These are phyloP conservation scores for Epicoccum nigrum DNA, from an alignment of 2,329 filamentous ascomycete species.

Conservation along the genomic window DNA sequence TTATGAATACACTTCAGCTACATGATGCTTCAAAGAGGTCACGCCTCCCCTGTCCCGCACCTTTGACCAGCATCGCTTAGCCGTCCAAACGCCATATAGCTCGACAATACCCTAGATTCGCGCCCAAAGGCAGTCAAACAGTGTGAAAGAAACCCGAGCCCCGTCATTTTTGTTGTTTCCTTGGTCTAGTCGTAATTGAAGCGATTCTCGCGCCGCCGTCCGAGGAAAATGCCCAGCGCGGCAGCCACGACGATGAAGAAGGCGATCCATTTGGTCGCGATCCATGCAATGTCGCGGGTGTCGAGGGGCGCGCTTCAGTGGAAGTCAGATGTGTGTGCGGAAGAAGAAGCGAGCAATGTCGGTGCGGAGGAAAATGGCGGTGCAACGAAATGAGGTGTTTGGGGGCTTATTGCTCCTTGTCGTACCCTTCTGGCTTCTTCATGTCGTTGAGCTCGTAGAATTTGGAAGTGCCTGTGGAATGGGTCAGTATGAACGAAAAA, in stretches of 20 bases:
- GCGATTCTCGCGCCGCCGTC: constrained; percentile 11
- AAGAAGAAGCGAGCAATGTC: constrained; percentile 1
- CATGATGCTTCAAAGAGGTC: no score
- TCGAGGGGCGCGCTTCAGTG: constrained; percentile 15
- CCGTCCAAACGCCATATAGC: background rate
- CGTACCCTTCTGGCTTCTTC: constrained; percentile 83
- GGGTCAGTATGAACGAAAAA: constrained; percentile 18
- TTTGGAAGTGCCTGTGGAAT: constrained; percentile 77
- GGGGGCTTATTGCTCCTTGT: constrained; percentile 63
- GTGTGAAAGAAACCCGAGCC: no score
- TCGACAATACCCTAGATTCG: constrained; percentile 4
- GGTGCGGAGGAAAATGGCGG: constrained; percentile 5
- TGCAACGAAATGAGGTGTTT: constrained; percentile 4
- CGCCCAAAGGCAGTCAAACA: constrained; percentile 2
- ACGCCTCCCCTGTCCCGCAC: no score
- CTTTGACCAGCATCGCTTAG: no score
- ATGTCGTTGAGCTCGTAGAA: constrained; percentile 85
- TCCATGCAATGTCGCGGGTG: constrained; percentile 5
- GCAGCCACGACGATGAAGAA: constrained; percentile 1
- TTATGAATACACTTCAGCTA: no score
- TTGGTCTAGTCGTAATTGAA: constrained; percentile 19
- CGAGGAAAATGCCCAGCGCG: constrained; percentile 11
- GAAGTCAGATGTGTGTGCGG: constrained; percentile 29
- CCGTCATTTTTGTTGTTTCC: background rate
- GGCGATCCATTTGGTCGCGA: background rate